Conservation (phyloP, 208 protist species). For the Leishmania martiniquensis region DNA sequence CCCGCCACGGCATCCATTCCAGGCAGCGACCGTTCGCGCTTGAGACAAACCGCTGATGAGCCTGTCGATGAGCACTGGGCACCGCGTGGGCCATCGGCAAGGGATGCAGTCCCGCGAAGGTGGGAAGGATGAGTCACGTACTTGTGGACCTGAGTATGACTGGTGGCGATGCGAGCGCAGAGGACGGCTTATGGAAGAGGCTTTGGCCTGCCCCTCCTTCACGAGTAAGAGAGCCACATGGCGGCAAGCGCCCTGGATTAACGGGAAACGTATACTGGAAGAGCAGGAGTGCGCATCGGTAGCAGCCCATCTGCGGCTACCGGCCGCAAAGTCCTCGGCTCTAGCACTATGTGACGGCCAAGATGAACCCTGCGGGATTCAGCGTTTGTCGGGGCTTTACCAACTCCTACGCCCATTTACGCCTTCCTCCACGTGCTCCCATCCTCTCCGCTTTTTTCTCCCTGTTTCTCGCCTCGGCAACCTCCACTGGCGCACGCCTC, state of each 20-base stretch:
- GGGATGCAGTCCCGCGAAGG: too few relatives aligned
- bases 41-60: too few relatives aligned
- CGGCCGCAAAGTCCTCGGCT: not conserved
- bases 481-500: not conserved
- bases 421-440: not conserved
- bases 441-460: not conserved
- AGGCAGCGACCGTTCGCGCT: too few relatives aligned
- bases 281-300: not conserved
- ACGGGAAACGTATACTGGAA: not conserved
- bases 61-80: too few relatives aligned
- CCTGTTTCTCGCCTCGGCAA: not conserved
- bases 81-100: too few relatives aligned
- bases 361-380: not conserved
- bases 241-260: not conserved
- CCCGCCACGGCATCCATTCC: too few relatives aligned
- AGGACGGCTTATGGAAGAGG: not conserved
- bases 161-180: not conserved
- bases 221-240: not conserved
- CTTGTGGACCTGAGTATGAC: not conserved
- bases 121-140: not conserved
- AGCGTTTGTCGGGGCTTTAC: not conserved
- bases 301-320: too few relatives aligned
- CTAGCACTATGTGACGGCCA: not conserved
- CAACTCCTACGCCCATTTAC: not conserved
- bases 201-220: not conserved